Evolutionary conservation across 352 stramenopile species (phyloP).

Genomic region (Globisporangium radiosum): DNA sequence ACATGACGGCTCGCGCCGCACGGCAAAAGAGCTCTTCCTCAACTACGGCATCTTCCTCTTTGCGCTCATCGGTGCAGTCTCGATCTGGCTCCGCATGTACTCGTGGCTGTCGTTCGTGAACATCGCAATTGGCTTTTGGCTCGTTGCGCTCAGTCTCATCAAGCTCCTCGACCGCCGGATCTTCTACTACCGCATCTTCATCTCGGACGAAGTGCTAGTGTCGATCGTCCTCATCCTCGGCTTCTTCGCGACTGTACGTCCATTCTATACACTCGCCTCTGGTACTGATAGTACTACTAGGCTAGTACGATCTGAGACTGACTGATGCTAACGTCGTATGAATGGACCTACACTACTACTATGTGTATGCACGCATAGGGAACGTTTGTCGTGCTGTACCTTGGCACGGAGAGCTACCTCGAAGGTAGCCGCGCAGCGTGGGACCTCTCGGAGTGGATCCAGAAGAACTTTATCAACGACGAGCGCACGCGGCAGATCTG

Average conservation of each 20-base stretch:
- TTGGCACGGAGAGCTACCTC: constrained; percentile 82
- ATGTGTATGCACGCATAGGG: constrained; percentile 23
- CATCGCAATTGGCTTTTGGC: constrained; percentile 58
- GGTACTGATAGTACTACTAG: too few relatives aligned
- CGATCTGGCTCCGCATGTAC: constrained; percentile 84
- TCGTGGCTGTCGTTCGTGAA: constrained; percentile 78
- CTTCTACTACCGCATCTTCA: constrained; percentile 87
- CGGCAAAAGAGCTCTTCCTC: constrained; percentile 78
- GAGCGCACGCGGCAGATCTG: constrained; percentile 75
- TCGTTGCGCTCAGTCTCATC: constrained; percentile 55
- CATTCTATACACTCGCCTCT: too few relatives aligned
- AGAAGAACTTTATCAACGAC: constrained; percentile 86
- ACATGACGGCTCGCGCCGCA: constrained; percentile 49
- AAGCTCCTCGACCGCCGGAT: constrained; percentile 80
- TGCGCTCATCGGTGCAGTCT: constrained; percentile 73
- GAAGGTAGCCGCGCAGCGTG: constrained; percentile 75
- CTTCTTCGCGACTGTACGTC: constrained; percentile 72
- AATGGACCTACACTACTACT: too few relatives aligned
- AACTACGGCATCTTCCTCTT: constrained; percentile 87
- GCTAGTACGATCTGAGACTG: not conserved
- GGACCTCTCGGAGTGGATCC: constrained; percentile 72
- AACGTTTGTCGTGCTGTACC: constrained; percentile 74
- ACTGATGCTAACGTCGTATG: not conserved
- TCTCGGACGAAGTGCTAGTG: constrained; percentile 84
- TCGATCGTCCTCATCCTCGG: constrained; percentile 71